These are phyloP conservation scores for Fagopyrum esculentum DNA, from an alignment of 148 eudicot species.

Conservation along the genomic window DNA sequence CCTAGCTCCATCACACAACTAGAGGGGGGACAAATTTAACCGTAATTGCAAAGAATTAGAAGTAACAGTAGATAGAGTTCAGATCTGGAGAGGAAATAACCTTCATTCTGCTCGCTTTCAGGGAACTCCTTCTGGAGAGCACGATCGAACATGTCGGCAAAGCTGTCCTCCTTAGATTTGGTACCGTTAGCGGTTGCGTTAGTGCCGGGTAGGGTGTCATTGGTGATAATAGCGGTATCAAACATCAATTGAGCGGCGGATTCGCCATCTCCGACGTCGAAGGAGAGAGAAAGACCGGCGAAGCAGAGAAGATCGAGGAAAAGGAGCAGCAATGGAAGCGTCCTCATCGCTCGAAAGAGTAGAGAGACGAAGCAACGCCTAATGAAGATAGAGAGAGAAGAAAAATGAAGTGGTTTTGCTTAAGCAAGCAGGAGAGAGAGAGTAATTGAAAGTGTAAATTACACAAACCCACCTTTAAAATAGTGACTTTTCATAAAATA, in stretches of 20 bases:
- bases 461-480: too few relatives aligned
- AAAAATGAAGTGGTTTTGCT: neutral
- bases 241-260: conserved; percentile 12
- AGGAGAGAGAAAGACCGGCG: conserved; percentile 14
- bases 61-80: conserved; percentile 4
- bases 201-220: conserved; percentile 16
- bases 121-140: conserved; percentile 89
- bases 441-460: neutral
- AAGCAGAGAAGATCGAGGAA: conserved; percentile 19
- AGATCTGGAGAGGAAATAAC: conserved; percentile 36
- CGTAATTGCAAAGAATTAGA: neutral
- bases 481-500: too few relatives aligned
- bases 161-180: conserved; percentile 44
- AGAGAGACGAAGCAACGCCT: conserved; percentile 4
- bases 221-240: conserved; percentile 2
- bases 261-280: conserved; percentile 11
- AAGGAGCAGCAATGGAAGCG: conserved; percentile 7
- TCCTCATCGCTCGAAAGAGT: conserved; percentile 18
- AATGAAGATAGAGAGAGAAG: neutral
- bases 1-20: conserved; percentile 12
- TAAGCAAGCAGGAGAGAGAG: conserved; percentile 2
- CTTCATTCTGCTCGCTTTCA: conserved; percentile 77
- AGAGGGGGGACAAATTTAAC: neutral
- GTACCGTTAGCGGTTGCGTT: conserved; percentile 14
- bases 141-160: conserved; percentile 94